Evolutionary conservation across 2,329 filamentous ascomycete genomes (phyloP), one percentile per base, ranked within the genome.

Genomic region (Aspergillus novofumigatus): DNA sequence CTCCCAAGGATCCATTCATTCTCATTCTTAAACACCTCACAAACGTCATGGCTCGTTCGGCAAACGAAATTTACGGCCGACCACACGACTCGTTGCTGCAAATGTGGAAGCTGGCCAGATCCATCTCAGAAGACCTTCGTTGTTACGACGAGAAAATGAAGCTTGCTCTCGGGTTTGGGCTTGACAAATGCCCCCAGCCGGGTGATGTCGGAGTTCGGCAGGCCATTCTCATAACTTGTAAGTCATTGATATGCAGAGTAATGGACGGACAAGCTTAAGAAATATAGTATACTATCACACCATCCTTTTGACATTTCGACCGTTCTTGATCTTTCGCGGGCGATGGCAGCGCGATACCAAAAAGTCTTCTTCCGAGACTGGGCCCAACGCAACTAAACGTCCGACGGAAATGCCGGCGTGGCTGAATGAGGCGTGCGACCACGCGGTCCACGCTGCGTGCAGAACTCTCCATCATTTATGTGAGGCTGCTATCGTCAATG

Each of bases 401-500:
- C 60, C 65, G 4, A 64, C 62, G 3, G 65, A 68, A 32, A 67
- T 67, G 1, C 72, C 72, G 10, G 53, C 64, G 10, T 79, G 77
- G 77, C 67, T 79, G 1, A 75, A 79, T 29, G 76, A 72, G 35
- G 77, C 77, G 9, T 79, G 77, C 38, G 72, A 76, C 42, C 70
- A 76, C 51, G 75, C 74, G 3, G 57, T 78, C 3, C 72, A 75
- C 23, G 75, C 75, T 4, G 75, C 77, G 1, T 73, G 73, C 49
- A 71, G 73, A 49, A 73, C 73, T 0, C 73, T 79, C 11, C 75
- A 73, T 23, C 75, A 76, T 50, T 61, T 79, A 2, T 71, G 70
- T 21, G 74, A 75, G 48, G 73, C 75, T 1, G 77, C 72, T 54
- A 65, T 69, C n/a, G 65, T 68, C 2, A 79, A 78, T 51, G 69